Evolutionary conservation across 495 filamentous ascomycete genomes (phyloP), one percentile per base, ranked within the genome.

Genomic region (Lepraria neglecta): DNA sequence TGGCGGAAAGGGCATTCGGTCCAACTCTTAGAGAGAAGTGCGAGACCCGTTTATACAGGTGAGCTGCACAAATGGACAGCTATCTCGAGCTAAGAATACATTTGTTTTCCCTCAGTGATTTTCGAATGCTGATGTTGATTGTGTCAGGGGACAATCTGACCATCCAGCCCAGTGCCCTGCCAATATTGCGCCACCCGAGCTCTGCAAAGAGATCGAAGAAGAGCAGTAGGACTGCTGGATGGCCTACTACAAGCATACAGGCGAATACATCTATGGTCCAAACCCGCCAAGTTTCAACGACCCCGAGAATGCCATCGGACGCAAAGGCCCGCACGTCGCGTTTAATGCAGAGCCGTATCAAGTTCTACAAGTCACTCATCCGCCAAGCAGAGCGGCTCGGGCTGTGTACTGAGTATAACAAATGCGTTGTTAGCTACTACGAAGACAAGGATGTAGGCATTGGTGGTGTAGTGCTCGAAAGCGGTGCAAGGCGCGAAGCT

Each of bases 331-430:
- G 17, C 50, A 53, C 30, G 50, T 53, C 27, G 50, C 50, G 24
- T 53, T 53, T 73, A n/a, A 76, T 65, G 68, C 75, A 51, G 72
- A 75, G 61, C 71, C 73, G 82, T 17, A 80, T 79, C 12, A 73
- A 80, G 6, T 74, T 85, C 38, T 82, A 84, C 68, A 70, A 74
- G 57, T 83, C 84, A 77, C 78, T 84, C 55, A 72, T 79, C 4
- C 68, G 72, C 51, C 78, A 84, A 67, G 74, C 81, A 2, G 68
- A 77, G 59, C 70, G 71, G 65, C 67, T 78, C 0, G 78, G 79
- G 1, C 70, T 85, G 6, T 68, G 72, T n/a, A 73, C 86, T 33
- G 50, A 53, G 50, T 53, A 33, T 28, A 2, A 53, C 30, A 53
- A 53, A 33, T 15, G 17, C 17, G 27, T 53, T 15, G 17, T 33